Evolutionary conservation across 73 alveolate genomes (phyloP).

Genomic region (Symbiodinium pilosum): DNA sequence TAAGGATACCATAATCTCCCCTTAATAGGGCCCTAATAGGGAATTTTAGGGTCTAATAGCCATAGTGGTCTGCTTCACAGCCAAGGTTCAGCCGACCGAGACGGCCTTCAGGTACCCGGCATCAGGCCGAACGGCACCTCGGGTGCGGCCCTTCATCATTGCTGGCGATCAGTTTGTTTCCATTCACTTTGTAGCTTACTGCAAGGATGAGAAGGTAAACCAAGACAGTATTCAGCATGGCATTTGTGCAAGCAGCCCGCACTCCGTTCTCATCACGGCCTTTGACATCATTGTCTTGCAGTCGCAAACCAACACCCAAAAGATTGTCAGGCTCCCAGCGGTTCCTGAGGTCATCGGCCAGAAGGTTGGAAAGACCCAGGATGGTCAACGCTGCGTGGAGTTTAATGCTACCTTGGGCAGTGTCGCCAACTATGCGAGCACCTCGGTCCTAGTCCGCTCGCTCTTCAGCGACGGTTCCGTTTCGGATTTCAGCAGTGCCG

Average conservation of each 20-base stretch:
- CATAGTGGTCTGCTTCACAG: too few relatives aligned
- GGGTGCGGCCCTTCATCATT: constrained; percentile 33
- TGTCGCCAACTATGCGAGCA: constrained; percentile 75
- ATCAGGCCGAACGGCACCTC: constrained; percentile 82
- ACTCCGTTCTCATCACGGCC: constrained; percentile 68
- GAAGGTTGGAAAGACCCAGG: constrained; percentile 25
- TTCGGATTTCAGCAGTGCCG: constrained; percentile 51
- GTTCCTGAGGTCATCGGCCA: constrained; percentile 76
- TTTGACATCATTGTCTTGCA: constrained; percentile 66
- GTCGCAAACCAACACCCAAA: constrained; percentile 49
- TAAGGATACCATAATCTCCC: too few relatives aligned
- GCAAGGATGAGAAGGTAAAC: constrained; percentile 43
- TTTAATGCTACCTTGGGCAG: constrained; percentile 53
- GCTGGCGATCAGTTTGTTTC: constrained; percentile 80
- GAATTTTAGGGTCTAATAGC: too few relatives aligned
- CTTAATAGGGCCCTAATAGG: too few relatives aligned
- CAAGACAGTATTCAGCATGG: constrained; percentile 62
- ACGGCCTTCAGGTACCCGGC: constrained; percentile 21
- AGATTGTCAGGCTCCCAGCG: constrained; percentile 70
- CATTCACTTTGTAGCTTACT: constrained; percentile 55
- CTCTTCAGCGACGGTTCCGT: constrained; percentile 77
- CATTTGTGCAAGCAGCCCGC: constrained; percentile 54
- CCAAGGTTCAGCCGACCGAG: constrained; percentile 44
- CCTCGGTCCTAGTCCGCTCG: constrained; percentile 51
- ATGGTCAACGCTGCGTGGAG: constrained; percentile 41